phyloP scores from a whole-genome alignment of 139 green algal species.

The Deuterostichococcus epilithicus region DNA sequence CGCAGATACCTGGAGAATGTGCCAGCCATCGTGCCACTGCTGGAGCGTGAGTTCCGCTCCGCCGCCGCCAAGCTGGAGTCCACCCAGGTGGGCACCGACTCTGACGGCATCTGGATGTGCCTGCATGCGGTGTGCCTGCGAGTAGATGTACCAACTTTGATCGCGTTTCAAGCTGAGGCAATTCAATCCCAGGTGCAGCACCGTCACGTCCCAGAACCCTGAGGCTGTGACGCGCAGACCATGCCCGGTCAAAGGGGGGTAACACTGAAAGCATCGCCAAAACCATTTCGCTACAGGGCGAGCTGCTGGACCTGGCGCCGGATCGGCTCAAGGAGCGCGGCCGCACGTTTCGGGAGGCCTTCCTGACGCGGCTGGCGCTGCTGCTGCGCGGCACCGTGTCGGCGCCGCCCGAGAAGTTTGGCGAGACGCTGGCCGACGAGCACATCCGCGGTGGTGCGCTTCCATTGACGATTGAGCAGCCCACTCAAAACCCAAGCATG shows the following conservation, averaged over 20 bases:
- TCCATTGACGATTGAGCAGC: neutral
- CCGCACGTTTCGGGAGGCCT: slow-evolving; percentile 72
- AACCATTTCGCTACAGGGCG: neutral
- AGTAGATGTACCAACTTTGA: no score
- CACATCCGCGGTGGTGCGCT: slow-evolving; percentile 72
- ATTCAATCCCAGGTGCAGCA: no score
- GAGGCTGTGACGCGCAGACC: no score
- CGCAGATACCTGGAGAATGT: slow-evolving; percentile 87
- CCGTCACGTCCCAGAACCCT: no score
- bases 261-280: no score
- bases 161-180: no score
- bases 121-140: no score
- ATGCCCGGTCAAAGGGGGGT: no score
- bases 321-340: slow-evolving; percentile 66
- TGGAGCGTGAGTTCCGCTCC: slow-evolving; percentile 82
- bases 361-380: slow-evolving; percentile 75
- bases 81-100: slow-evolving; percentile 44
- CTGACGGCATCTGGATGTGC: no score
- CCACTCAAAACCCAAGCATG: no score
- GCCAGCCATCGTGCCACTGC: slow-evolving; percentile 83
- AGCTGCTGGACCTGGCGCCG: neutral
- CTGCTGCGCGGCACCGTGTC: slow-evolving; percentile 80
- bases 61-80: slow-evolving; percentile 47
- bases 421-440: slow-evolving; percentile 94
- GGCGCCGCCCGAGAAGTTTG: slow-evolving; percentile 77